A percentile compares a stretch with the other conserved stretches of the same genome.
Conservation (phyloP, 129 eudicot species). For the Flaveria robusta region DNA sequence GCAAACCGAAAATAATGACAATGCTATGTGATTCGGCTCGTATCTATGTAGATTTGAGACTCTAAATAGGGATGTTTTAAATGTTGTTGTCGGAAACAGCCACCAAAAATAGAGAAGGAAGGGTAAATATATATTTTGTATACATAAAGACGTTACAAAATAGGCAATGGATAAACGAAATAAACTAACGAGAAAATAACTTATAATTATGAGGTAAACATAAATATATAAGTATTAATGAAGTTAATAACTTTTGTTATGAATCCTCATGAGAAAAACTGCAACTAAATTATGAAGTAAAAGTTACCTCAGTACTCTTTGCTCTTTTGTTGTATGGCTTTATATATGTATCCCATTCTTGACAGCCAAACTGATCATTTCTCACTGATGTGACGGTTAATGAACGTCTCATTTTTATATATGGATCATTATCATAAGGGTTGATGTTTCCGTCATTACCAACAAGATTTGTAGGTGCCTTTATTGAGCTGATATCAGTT, state of each 20-base stretch:
- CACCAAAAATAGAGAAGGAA: too few relatives aligned
- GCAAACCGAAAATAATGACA: too few relatives aligned
- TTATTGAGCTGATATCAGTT: constrained; percentile 23
- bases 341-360: constrained; percentile 2
- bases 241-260: not conserved
- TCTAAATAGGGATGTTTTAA: too few relatives aligned
- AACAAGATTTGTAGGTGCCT: not conserved
- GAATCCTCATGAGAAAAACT: not conserved
- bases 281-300: not conserved
- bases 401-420: constrained; percentile 7
- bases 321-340: not conserved
- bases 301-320: constrained; percentile 27
- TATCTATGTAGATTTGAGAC: too few relatives aligned
- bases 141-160: too few relatives aligned
- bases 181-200: too few relatives aligned
- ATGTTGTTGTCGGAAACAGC: too few relatives aligned
- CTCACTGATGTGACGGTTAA: not conserved
- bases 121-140: too few relatives aligned
- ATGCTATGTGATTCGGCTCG: too few relatives aligned
- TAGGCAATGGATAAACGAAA: too few relatives aligned
- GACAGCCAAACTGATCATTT: constrained; percentile 4
- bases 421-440: not conserved
- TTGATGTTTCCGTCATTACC: not conserved
- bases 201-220: too few relatives aligned
- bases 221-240: too few relatives aligned